Percentiles rank a stretch among this genome's conserved stretches.
phyloP scores from a whole-genome alignment of 495 filamentous ascomycete genomes.

The Evernia prunastri region DNA sequence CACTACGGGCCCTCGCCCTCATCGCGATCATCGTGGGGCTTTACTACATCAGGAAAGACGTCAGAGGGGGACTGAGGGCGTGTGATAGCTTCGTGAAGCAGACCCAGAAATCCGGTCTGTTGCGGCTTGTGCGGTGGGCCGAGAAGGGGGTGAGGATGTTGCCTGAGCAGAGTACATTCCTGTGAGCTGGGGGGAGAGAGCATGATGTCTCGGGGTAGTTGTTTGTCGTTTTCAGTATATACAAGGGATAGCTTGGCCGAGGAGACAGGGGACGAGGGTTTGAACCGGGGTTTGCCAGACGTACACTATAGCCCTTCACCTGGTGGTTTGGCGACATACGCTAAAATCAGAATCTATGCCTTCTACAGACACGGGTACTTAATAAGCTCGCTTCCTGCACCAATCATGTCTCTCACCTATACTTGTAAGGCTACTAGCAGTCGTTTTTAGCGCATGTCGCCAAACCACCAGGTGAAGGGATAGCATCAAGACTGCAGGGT shows the following conservation, averaged over 20 bases:
- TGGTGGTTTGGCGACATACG: too few species aligned
- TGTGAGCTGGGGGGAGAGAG: background rate
- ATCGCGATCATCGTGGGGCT: slow-evolving; percentile 22
- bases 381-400: too few species aligned
- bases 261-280: background rate
- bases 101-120: background rate
- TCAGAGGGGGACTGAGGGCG: background rate
- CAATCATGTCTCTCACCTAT: too few species aligned
- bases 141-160: slow-evolving; percentile 1
- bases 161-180: background rate
- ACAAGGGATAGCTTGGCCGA: background rate
- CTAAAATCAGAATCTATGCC: too few species aligned
- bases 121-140: background rate
- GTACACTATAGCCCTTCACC: too few species aligned
- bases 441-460: too few species aligned
- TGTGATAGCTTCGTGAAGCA: background rate
- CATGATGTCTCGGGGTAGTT: background rate
- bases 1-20: slow-evolving; percentile 24
- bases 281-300: background rate
- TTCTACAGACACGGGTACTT: too few species aligned
- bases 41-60: slow-evolving; percentile 13
- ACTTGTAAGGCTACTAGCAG: too few species aligned
- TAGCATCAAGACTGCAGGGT: too few species aligned
- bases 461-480: too few species aligned
- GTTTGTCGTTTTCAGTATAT: background rate